These are phyloP conservation scores for Entonaema liquescens DNA, from an alignment of 495 filamentous ascomycete species.

Conservation along the genomic window DNA sequence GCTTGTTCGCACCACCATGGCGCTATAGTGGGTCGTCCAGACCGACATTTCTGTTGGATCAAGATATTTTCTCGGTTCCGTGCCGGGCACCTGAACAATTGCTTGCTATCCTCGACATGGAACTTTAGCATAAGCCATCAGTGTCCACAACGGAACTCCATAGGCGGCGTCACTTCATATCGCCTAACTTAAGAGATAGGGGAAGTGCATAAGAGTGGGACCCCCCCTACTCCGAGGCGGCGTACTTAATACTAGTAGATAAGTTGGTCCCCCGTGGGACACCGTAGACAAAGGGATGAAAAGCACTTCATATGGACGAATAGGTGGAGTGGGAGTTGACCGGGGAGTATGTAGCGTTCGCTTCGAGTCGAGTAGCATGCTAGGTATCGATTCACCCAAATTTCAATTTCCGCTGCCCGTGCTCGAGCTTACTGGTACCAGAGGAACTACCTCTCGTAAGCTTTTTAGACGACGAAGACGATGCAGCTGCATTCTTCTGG, in stretches of 20 bases:
- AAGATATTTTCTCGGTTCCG: slow-evolving; percentile 28
- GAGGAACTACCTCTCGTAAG: slow-evolving; percentile 38
- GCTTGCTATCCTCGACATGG: slow-evolving; percentile 23
- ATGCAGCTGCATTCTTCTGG: slow-evolving; percentile 47
- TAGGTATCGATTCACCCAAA: slow-evolving; percentile 65
- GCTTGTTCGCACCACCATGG: slow-evolving; percentile 33
- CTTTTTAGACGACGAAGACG: slow-evolving; percentile 44
- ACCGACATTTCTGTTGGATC: slow-evolving; percentile 42
- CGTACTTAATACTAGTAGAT: slow-evolving; percentile 18
- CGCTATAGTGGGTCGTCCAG: slow-evolving; percentile 37
- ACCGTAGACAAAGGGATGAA: slow-evolving; percentile 25
- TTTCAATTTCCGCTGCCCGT: slow-evolving; percentile 76
- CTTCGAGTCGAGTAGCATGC: slow-evolving; percentile 39
- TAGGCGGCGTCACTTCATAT: slow-evolving; percentile 32
- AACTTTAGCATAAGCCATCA: slow-evolving; percentile 30
- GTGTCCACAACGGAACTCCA: slow-evolving; percentile 14
- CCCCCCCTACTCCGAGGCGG: slow-evolving; percentile 28
- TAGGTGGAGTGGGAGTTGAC: slow-evolving; percentile 25
- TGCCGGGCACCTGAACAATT: slow-evolving; percentile 27
- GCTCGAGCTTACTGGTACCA: slow-evolving; percentile 66
- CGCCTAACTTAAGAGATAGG: slow-evolving; percentile 34
- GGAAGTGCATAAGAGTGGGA: slow-evolving; percentile 27
- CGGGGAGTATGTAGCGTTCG: slow-evolving; percentile 37
- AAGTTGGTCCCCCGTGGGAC: slow-evolving; percentile 21
- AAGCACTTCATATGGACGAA: slow-evolving; percentile 37